Evolutionary conservation across 768 basidiomycete species (phyloP).

Genomic region (Rhodotorula diobovata): DNA sequence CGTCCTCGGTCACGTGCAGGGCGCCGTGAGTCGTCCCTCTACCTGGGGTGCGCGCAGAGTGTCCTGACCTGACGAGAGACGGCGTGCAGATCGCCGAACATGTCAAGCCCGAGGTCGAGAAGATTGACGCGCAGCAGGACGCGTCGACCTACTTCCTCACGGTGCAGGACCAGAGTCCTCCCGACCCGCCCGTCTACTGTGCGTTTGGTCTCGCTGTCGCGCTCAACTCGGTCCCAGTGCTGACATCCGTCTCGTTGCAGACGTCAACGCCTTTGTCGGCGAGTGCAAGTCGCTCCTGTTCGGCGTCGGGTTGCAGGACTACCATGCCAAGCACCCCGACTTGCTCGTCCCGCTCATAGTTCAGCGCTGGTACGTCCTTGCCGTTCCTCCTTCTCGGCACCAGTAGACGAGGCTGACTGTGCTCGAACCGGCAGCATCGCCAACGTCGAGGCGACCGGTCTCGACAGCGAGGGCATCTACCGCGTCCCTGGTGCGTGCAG

Average conservation of each 20-base stretch:
- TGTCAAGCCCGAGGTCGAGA: conserved; percentile 7
- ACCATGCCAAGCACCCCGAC: conserved; percentile 34
- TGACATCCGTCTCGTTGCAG: not conserved
- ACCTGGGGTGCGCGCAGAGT: no score
- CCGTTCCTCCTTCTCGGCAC: no score
- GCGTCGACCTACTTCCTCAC: conserved; percentile 2
- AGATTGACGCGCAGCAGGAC: conserved; percentile 26
- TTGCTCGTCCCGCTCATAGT: conserved; percentile 35
- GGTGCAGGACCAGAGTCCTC: conserved; percentile 1
- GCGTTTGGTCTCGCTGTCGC: not conserved
- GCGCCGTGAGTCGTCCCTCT: conserved; percentile 13
- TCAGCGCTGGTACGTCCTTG: conserved; percentile 21
- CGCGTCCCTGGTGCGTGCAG: conserved; percentile 34
- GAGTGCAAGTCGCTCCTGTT: conserved; percentile 40
- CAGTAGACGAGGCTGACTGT: no score
- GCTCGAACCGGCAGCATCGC: conserved; percentile 16
- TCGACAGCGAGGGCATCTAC: conserved; percentile 43
- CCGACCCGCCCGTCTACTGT: conserved; percentile 35
- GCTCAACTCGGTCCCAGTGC: no score
- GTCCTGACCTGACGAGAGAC: no score
- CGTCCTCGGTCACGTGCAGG: conserved; percentile 6
- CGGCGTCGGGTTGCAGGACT: conserved; percentile 40
- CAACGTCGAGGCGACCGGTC: conserved; percentile 33
- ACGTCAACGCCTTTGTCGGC: conserved; percentile 40
- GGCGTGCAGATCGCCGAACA: conserved; percentile 18